A percentile compares a stretch with the other conserved stretches of the same genome.
Conservation (phyloP, 2,329 filamentous ascomycete species). For the Colletotrichum siamense region DNA sequence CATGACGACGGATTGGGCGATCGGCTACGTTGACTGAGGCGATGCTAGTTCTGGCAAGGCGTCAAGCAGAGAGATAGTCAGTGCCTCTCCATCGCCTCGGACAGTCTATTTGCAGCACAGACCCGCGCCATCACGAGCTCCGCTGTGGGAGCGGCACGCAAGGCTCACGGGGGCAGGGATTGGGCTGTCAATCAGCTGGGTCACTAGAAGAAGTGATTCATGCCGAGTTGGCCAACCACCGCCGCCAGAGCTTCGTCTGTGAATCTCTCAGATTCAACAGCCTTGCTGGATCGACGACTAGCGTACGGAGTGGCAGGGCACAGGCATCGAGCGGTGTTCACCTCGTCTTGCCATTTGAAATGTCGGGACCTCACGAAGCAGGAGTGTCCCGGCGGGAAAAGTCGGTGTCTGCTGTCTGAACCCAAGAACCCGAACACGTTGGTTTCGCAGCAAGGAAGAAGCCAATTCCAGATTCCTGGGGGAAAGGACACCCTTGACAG, state of each 20-base stretch:
- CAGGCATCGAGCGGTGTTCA: background rate
- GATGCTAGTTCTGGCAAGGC: background rate
- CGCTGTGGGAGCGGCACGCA: background rate
- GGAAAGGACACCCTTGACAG: background rate
- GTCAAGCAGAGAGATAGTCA: background rate
- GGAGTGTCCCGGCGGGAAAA: constrained; percentile 13
- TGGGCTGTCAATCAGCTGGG: background rate
- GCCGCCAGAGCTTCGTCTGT: background rate
- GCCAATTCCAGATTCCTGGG: background rate
- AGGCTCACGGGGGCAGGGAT: background rate
- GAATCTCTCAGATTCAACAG: background rate
- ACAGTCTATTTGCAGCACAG: background rate
- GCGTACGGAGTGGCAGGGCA: background rate
- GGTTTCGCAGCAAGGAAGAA: constrained; percentile 11
- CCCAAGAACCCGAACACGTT: constrained; percentile 6
- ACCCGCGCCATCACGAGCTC: background rate
- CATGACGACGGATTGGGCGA: background rate
- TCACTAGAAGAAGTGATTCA: background rate
- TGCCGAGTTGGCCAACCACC: constrained; percentile 1
- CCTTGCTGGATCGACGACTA: constrained; percentile 9
- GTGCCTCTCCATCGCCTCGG: background rate
- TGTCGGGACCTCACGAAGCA: background rate
- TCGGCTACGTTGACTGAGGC: background rate
- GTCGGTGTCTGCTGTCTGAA: constrained; percentile 12
- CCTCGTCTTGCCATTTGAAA: background rate